These are phyloP conservation scores for Fibroporia radiculosa DNA, from an alignment of 768 basidiomycete genomes.

Conservation along the genomic window DNA sequence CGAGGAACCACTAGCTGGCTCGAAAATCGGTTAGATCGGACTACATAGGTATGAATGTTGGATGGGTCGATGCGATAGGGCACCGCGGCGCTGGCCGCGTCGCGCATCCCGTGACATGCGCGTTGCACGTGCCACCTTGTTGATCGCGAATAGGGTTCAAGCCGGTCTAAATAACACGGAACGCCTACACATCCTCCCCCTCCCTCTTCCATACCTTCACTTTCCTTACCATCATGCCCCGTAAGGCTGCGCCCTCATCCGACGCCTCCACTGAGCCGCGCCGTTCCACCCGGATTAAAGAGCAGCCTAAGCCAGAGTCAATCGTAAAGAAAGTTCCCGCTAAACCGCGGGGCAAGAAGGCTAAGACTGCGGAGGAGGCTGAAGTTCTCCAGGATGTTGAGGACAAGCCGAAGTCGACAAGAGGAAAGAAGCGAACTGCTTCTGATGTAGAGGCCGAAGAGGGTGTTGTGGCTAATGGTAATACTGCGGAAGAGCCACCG, in stretches of 20 bases:
- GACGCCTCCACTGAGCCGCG: conserved; percentile 47
- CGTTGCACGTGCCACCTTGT: conserved; percentile 22
- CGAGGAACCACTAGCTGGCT: too few relatives aligned
- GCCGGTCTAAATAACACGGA: conserved; percentile 12
- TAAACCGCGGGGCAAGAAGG: conserved; percentile 51
- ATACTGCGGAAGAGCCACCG: conserved; percentile 36
- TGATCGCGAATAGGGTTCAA: conserved; percentile 24
- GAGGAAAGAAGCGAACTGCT: conserved; percentile 43
- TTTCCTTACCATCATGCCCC: conserved; percentile 43
- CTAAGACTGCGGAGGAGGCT: conserved; percentile 21
- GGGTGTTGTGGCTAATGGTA: conserved; percentile 26
- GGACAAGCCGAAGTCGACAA: conserved; percentile 36
- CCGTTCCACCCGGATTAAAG: conserved; percentile 72
- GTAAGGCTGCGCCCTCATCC: conserved; percentile 52
- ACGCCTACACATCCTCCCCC: conserved; percentile 10
- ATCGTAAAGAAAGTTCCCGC: conserved; percentile 50
- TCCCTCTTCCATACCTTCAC: conserved; percentile 15
- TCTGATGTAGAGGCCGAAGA: conserved; percentile 33
- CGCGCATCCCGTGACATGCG: conserved; percentile 14
- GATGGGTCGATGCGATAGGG: too few relatives aligned
- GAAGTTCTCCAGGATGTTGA: conserved; percentile 36
- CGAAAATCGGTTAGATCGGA: too few relatives aligned
- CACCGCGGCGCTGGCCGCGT: too few relatives aligned
- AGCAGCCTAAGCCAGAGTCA: conserved; percentile 49
- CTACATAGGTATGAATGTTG: too few relatives aligned